Conservation (phyloP, 2,329 filamentous ascomycete species). For the Cladophialophora chaetospira region DNA sequence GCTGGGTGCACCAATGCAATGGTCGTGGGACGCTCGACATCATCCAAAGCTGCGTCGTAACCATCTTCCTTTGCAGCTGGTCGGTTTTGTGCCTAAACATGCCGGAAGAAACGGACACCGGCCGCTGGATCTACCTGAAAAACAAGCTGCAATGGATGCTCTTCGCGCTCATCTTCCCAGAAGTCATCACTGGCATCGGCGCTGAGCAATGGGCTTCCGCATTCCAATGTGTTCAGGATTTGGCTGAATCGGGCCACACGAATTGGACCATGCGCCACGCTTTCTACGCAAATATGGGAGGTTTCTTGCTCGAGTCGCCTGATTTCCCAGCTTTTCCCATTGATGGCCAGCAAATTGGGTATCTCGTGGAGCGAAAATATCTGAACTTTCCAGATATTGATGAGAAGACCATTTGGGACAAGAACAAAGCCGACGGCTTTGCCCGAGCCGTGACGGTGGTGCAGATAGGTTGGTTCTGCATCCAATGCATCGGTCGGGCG, state of each 20-base stretch:
- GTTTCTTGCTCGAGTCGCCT: constrained; percentile 39
- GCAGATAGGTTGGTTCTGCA: constrained; percentile 28
- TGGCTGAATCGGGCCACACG: neutral
- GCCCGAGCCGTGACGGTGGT: constrained; percentile 12
- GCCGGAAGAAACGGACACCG: neutral
- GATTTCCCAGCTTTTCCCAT: constrained; percentile 42
- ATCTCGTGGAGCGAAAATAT: constrained; percentile 34
- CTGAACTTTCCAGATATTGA: constrained; percentile 25
- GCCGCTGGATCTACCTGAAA: neutral
- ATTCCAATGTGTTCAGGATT: neutral
- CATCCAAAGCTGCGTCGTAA: neutral
- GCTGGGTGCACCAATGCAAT: constrained; percentile 1
- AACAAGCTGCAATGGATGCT: neutral
- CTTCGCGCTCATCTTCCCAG: neutral
- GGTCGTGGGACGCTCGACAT: constrained; percentile 2
- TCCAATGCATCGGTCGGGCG: constrained; percentile 26
- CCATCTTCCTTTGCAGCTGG: constrained; percentile 5
- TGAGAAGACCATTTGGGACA: constrained; percentile 29
- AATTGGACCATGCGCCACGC: constrained; percentile 46
- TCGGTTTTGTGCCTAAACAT: neutral
- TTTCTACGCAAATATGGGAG: constrained; percentile 48
- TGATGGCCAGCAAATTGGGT: constrained; percentile 38
- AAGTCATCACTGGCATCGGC: neutral
- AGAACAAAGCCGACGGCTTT: constrained; percentile 31
- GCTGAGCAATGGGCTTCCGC: neutral